phyloP scores from a whole-genome alignment of 768 basidiomycete species.

The Boletus insuetus region DNA sequence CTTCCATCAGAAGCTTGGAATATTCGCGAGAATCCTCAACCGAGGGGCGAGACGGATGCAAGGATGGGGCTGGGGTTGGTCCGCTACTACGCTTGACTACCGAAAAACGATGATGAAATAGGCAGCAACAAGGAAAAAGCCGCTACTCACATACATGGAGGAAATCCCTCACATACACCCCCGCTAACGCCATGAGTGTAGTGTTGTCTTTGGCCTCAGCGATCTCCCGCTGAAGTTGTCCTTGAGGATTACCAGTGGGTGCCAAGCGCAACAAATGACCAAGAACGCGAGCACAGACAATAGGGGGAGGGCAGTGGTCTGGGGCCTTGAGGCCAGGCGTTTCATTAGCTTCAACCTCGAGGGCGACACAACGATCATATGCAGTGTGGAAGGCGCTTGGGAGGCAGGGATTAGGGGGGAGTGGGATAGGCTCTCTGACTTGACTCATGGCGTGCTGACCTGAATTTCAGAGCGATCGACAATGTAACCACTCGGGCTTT shows the following conservation, averaged over 20 bases:
- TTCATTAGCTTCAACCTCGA: background rate
- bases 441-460: background rate
- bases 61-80: background rate
- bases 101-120: too few relatives aligned
- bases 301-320: background rate
- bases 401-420: background rate
- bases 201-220: background rate
- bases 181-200: background rate
- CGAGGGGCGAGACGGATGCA: background rate
- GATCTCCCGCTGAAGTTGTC: slow-evolving; percentile 2
- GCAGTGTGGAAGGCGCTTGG: background rate
- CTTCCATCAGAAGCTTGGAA: background rate
- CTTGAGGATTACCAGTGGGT: background rate
- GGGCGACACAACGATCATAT: background rate
- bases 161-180: background rate
- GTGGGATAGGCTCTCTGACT: background rate
- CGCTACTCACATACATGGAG: background rate
- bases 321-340: too few relatives aligned
- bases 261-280: background rate
- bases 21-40: background rate
- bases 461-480: too few relatives aligned
- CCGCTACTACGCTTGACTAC: background rate
- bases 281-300: background rate
- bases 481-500: too few relatives aligned
- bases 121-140: background rate